Evolutionary conservation across 202 grass and related monocot genomes (phyloP).

Genomic region (Elaeis oleifera): DNA sequence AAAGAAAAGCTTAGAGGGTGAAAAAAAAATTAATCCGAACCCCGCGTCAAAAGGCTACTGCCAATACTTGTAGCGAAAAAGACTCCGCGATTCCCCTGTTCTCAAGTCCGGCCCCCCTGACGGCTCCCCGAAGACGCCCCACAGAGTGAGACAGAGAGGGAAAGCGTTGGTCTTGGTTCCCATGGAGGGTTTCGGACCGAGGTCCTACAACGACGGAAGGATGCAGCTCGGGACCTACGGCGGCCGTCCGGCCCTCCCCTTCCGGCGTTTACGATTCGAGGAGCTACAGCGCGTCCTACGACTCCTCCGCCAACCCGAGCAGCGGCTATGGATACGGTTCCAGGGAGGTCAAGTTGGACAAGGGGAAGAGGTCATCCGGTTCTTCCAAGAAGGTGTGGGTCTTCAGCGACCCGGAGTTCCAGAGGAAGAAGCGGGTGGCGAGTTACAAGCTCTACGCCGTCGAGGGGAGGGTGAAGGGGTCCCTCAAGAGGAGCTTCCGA

Average conservation of each 20-base stretch:
- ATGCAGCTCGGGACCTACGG: slow-evolving; percentile 53
- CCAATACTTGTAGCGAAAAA: too few species aligned
- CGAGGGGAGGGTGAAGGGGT: slow-evolving; percentile 75
- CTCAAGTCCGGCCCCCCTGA: too few species aligned
- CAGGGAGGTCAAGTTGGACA: neutral
- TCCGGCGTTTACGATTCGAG: slow-evolving; percentile 17
- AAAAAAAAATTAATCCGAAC: too few species aligned
- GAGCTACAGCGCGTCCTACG: slow-evolving; percentile 27
- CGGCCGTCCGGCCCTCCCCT: slow-evolving; percentile 29
- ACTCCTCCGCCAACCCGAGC: slow-evolving; percentile 20
- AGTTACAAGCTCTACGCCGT: slow-evolving; percentile 68
- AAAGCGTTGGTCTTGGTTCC: neutral
- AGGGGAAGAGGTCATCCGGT: slow-evolving; percentile 33
- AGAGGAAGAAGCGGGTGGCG: slow-evolving; percentile 69
- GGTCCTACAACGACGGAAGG: slow-evolving; percentile 40
- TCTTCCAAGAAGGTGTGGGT: slow-evolving; percentile 43
- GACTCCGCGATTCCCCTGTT: too few species aligned
- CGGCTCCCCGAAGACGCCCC: too few species aligned
- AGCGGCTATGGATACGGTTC: slow-evolving; percentile 21
- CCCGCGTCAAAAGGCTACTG: too few species aligned
- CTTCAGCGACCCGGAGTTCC: slow-evolving; percentile 52
- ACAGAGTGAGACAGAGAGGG: too few species aligned
- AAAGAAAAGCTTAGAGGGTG: too few species aligned
- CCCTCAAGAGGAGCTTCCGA: slow-evolving; percentile 71
- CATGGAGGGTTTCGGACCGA: slow-evolving; percentile 51